Evolutionary conservation across 1,284 basidiomycete species (phyloP).

Genomic region (Apiotrichum sp.): DNA sequence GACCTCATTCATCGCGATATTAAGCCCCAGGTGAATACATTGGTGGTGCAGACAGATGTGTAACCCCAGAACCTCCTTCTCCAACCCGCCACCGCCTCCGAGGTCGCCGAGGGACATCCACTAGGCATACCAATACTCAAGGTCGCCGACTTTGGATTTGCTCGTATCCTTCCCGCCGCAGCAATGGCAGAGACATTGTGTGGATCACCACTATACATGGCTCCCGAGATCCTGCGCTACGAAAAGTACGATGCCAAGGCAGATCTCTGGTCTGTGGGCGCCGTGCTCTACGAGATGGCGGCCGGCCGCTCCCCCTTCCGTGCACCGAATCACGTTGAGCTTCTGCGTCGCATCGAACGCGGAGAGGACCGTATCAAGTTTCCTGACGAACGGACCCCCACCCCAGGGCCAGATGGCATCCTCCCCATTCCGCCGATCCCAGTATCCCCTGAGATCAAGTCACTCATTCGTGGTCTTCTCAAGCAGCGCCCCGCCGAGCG

Average conservation of each 20-base stretch:
- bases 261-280: slow-evolving; percentile 96
- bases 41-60: background rate
- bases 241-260: slow-evolving; percentile 98
- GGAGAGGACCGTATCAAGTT: slow-evolving; percentile 72
- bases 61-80: slow-evolving; percentile 71
- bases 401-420: slow-evolving; percentile 26
- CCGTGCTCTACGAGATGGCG: slow-evolving; percentile 92
- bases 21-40: slow-evolving; percentile 71
- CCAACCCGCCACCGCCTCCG: slow-evolving; percentile 71
- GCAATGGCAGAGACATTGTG: slow-evolving; percentile 97
- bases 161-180: slow-evolving; percentile 80
- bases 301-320: slow-evolving; percentile 91
- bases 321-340: slow-evolving; percentile 91
- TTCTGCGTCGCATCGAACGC: slow-evolving; percentile 86
- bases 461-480: slow-evolving; percentile 73
- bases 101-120: slow-evolving; percentile 78
- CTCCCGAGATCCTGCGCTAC: slow-evolving; percentile 93
- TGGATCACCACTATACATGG: slow-evolving; percentile 98
- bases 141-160: slow-evolving; percentile 97
- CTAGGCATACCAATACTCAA: slow-evolving; percentile 89
- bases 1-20: slow-evolving; percentile 96
- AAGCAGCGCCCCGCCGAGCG: slow-evolving; percentile 79
- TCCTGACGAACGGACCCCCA: slow-evolving; percentile 69
- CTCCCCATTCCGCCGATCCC: slow-evolving; percentile 32
- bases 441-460: slow-evolving; percentile 80